Base-by-base conservation (phyloP, 768 basidiomycete genomes). In the Amanita inopinata region DNA sequence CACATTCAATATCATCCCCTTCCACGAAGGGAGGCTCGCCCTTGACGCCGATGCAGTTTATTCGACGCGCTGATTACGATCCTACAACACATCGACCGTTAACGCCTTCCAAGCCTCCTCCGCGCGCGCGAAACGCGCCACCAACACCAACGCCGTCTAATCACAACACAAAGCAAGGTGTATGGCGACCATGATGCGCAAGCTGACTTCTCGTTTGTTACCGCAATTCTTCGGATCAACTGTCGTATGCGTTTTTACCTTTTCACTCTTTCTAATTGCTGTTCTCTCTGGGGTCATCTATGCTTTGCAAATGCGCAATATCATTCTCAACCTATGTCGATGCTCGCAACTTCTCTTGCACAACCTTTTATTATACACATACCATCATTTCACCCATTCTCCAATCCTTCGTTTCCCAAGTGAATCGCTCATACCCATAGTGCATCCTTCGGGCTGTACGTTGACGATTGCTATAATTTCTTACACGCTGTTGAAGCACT, bases 11-110 rank as follows among this genome's bases (percentile, higher is more conserved):
- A n/a, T 72, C 71, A 18, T 63, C 69, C 5, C 68, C 72, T 12
- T 75, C 78, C 19, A 68, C 69, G 1, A 72, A 78, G 24, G 33
- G 43, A 22, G 80, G 81, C 10, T 87, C 87, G 0, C 84, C 89
- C 8, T 57, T 90, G 39, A 78, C 80, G 5, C 76, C 90, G 1
- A 62, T 94, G 34, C 88, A 93, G 56, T 92, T 90, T 61, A 76
- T 94, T 49, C 71, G 89, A 43, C 77, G 81, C 36, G 90, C 84
- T 28, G 83, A 84, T 30, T 65, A 63, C 19, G 81, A 82, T 12
- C 45, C 47, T 11, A 43, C 53, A 27, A 63, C 66, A 37, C 54
- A 73, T 39, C 73, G 79, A 41, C 73, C 82, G 12, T 66, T 66
- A 22, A 83, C 80, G 14, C 83, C 84, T n/a, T 76, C 80, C 27